Evolutionary conservation across 768 basidiomycete genomes (phyloP), one percentile per base, ranked within the genome.

Genomic region (Sarcodon sp.): DNA sequence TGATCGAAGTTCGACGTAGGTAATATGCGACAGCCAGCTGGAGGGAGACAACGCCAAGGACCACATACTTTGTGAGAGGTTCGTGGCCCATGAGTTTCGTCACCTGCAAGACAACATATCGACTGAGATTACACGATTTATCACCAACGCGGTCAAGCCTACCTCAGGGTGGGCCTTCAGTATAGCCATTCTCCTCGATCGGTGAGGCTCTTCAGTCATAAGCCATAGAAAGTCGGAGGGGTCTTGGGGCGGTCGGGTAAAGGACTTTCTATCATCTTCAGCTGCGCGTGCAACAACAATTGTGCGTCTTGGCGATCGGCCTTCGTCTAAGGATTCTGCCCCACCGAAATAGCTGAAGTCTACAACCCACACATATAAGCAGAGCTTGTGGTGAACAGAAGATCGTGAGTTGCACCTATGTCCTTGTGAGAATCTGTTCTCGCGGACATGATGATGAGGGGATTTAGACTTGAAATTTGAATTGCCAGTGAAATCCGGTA

Each of bases 171-270:
- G 92, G 0, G 87, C 84, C 57, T 93, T 93, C 71, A 98, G 75
- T 51, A 99, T 97, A 6, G 77, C 84, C 68, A 79, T 80, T 50
- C 96, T 69, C 47, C 96, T 69, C 12, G 81, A 80, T 45, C 94
- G 77, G 64, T 99, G 96, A 3, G 96, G 96, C 59, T 99, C 96
- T 65, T 99, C 96, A 0, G 90, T 96, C 82, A 97, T 87, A 41
- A 93, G 59, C 96, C 96, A 99, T 32, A 97, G 71, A 58, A 96
- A 98, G 55, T 98, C 94, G 0, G 70, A 63, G 1, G 87, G 84
- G 57, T 91, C 80, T 60, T 81, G 80, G 0, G 83, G 83, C 2
- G 78, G 77, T 5, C 65, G 70, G 15, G 69, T 62, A 56, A 74
- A 63, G 3, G 65, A 61, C 36, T 59, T 60, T 7, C 67, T 72